A percentile compares a stretch with the other conserved stretches of the same genome.
These are phyloP conservation scores for Termitomyces sp. DNA, from an alignment of 768 basidiomycete genomes.

Conservation along the genomic window DNA sequence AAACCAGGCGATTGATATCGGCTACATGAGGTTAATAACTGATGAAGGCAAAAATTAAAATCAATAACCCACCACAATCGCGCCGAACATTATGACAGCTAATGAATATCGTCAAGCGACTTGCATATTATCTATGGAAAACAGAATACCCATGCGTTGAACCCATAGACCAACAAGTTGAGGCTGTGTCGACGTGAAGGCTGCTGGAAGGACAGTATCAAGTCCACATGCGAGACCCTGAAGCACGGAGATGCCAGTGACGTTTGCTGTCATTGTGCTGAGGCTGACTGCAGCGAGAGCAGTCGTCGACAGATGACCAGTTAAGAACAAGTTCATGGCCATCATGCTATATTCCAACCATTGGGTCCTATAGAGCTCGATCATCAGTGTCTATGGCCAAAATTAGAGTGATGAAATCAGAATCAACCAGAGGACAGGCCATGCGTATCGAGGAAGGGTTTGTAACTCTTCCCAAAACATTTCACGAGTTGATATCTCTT, in stretches of 20 bases:
- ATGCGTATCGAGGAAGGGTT: constrained; percentile 5
- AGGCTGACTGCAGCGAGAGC: too few species aligned
- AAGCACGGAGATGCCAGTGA: constrained; percentile 33
- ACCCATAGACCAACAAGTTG: constrained; percentile 54
- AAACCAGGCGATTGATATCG: too few species aligned
- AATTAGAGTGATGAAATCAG: too few species aligned
- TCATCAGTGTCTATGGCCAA: too few species aligned
- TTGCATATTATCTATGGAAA: constrained; percentile 20
- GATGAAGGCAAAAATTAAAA: too few species aligned
- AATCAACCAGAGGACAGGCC: constrained; percentile 7
- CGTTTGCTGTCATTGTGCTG: constrained; percentile 45
- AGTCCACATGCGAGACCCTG: constrained; percentile 63
- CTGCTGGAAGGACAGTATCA: constrained; percentile 72
- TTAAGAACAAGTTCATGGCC: constrained; percentile 59
- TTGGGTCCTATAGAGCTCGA: too few species aligned
- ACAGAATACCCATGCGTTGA: too few species aligned
- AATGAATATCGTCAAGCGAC: not conserved
- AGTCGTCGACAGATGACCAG: constrained; percentile 71
- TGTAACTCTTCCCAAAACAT: constrained; percentile 13
- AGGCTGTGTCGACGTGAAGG: constrained; percentile 84
- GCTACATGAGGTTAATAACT: not conserved
- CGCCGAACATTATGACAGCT: constrained; percentile 7
- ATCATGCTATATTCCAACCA: too few species aligned
- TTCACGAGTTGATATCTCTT: not conserved
- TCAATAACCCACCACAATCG: constrained; percentile 1